Base-by-base conservation (phyloP, 2,329 filamentous ascomycete species). In the Botryotinia convoluta region DNA sequence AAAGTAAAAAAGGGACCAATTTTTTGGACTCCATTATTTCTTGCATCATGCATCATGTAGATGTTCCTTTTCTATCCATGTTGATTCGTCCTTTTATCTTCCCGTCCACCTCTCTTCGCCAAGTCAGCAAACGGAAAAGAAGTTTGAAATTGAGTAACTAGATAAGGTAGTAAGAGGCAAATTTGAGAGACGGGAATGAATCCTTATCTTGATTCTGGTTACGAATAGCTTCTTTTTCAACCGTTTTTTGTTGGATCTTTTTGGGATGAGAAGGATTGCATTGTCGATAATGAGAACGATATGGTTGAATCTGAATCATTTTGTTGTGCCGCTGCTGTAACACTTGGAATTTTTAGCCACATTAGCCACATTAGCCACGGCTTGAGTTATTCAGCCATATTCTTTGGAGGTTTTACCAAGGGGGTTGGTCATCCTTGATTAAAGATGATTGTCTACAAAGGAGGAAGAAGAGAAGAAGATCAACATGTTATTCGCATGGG, bases 31-130 rank as follows among this genome's bases (percentile, higher is more conserved):
- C n/a, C 68, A 70, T 70, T 60, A 61, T 61, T 61, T 61, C 68
- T 70, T 61, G 68, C 67, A 54, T 69, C 35, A 39, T 60, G 39
- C 57, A 62, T 61, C 37, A 62, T 67, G 22, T 51, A 14, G 63
- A 67, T 65, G 29, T 65, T 45, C 14, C 4, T 37, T 16, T 26
- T 32, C 20, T 22, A 32, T 60, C 4, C 14, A 69, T 35, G 51
- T n/a, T 61, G 67, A 42, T 69, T 61, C 51, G 67, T 35, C 35
- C n/a, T 29, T 9, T 10, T 18, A 5, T 54, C 44, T 37, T 29
- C 37, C 22, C 18, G 48, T 26, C 51, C 16, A 44, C n/a, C 35
- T 44, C 51, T 32, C 51, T 69, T 69, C 37, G 64, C 64, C 45
- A 54, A 68, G 64, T 35, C 32, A n/a, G 45, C 44, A 67, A 29